phyloP scores from a whole-genome alignment of 371 early-diverging fungal species.

The Syncephalastrum sp. region DNA sequence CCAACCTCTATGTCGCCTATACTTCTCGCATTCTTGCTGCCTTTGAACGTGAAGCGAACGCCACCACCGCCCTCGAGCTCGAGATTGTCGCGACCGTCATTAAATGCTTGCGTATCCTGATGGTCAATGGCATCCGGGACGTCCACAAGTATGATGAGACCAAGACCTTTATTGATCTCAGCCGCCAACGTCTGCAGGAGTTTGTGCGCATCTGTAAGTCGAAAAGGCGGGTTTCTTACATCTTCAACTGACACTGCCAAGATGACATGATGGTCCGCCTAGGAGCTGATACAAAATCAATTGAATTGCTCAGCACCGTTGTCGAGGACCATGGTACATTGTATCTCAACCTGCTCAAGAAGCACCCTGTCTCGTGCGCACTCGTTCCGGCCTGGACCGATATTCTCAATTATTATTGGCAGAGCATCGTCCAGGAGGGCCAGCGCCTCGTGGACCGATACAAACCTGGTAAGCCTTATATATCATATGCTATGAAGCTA shows the following conservation, averaged over 20 bases:
- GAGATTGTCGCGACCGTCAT: constrained; percentile 57
- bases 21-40: constrained; percentile 34
- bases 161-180: constrained; percentile 50
- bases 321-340: constrained; percentile 82
- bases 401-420: constrained; percentile 82
- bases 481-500: background rate
- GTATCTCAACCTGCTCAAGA: constrained; percentile 71
- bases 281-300: no score
- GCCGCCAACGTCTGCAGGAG: constrained; percentile 57
- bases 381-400: constrained; percentile 62
- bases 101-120: constrained; percentile 71
- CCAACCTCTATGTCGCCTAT: constrained; percentile 56
- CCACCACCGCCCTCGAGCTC: constrained; percentile 25
- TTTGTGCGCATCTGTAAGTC: constrained; percentile 56
- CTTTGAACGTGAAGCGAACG: background rate
- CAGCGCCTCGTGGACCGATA: constrained; percentile 18
- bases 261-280: no score
- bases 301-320: constrained; percentile 39
- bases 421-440: constrained; percentile 29
- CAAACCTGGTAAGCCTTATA: constrained; percentile 14
- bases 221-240: background rate
- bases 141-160: constrained; percentile 64
- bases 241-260: background rate
- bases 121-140: constrained; percentile 75
- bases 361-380: constrained; percentile 72